Percentiles rank a stretch among this genome's conserved stretches.
Conservation (phyloP, 2,329 filamentous ascomycete genomes). For the Xylaria sp. region DNA sequence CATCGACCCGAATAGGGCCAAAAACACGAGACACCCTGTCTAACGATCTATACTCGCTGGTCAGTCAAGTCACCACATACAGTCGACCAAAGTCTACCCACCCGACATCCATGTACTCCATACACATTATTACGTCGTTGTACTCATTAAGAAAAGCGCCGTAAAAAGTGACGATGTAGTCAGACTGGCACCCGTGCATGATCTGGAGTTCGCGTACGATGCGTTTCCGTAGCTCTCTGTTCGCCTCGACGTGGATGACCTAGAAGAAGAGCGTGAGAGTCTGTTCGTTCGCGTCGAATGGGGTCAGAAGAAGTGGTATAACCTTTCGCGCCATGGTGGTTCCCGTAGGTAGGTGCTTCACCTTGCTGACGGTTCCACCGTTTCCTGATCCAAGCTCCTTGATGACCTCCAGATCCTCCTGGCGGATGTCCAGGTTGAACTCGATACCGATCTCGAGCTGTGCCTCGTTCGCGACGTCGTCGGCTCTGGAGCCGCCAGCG, state of each 20-base stretch:
- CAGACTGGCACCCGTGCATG: conserved; percentile 95
- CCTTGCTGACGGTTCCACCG: conserved; percentile 96
- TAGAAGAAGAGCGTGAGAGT: conserved; percentile 36
- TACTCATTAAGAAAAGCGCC: conserved; percentile 95
- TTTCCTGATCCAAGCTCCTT: conserved; percentile 96
- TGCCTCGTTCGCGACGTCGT: conserved; percentile 52
- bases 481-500: conserved; percentile 35
- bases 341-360: conserved; percentile 88
- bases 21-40: conserved; percentile 93
- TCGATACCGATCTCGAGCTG: conserved; percentile 93
- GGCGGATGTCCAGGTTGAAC: conserved; percentile 86
- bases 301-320: conserved; percentile 9
- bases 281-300: neutral
- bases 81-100: conserved; percentile 45
- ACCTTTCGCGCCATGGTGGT: conserved; percentile 99
- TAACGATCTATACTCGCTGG: conserved; percentile 59
- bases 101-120: conserved; percentile 99
- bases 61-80: conserved; percentile 22
- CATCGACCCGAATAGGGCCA: conserved; percentile 90
- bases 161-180: conserved; percentile 96
- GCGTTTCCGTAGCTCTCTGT: conserved; percentile 92
- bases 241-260: conserved; percentile 97
- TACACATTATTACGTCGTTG: conserved; percentile 98
- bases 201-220: conserved; percentile 97
- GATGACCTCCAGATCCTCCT: conserved; percentile 85